phyloP scores from a whole-genome alignment of 768 basidiomycete species.

The Kwoniella bestiolae region DNA sequence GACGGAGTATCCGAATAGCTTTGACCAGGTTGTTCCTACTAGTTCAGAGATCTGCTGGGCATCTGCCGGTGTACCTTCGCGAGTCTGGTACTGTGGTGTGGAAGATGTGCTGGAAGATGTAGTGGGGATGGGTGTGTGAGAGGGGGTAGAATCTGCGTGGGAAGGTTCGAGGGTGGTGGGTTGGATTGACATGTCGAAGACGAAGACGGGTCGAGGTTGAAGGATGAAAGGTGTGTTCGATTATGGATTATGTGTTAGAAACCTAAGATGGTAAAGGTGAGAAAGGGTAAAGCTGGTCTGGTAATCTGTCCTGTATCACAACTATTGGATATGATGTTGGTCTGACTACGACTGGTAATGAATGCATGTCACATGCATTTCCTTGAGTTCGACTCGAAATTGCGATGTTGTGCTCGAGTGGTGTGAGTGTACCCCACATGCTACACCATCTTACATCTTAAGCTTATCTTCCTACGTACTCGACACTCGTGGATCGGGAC shows the following conservation, averaged over 20 bases:
- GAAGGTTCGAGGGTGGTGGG: background rate
- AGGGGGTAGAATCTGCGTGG: background rate
- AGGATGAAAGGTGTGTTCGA: background rate
- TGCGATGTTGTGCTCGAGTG: too few species aligned
- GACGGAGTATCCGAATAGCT: slow-evolving; percentile 41
- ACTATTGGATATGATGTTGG: too few species aligned
- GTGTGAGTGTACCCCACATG: too few species aligned
- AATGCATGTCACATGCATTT: too few species aligned
- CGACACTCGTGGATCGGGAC: background rate
- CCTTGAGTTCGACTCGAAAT: too few species aligned
- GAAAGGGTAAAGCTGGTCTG: too few species aligned
- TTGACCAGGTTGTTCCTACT: slow-evolving; percentile 37
- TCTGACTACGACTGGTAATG: too few species aligned
- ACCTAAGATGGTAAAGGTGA: too few species aligned
- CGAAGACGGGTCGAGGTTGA: background rate
- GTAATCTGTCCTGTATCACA: too few species aligned
- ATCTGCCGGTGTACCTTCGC: slow-evolving; percentile 5
- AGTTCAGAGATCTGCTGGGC: slow-evolving; percentile 11
- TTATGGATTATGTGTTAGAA: too few species aligned
- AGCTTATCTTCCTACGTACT: background rate
- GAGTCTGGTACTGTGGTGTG: background rate
- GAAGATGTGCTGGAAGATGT: too few species aligned
- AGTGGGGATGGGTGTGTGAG: background rate
- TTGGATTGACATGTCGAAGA: background rate
- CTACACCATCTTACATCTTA: background rate